Percentiles rank a stretch among this genome's conserved stretches.
Evolutionary conservation across 768 basidiomycete species (phyloP).

Genomic region (Daedalea quercina): DNA sequence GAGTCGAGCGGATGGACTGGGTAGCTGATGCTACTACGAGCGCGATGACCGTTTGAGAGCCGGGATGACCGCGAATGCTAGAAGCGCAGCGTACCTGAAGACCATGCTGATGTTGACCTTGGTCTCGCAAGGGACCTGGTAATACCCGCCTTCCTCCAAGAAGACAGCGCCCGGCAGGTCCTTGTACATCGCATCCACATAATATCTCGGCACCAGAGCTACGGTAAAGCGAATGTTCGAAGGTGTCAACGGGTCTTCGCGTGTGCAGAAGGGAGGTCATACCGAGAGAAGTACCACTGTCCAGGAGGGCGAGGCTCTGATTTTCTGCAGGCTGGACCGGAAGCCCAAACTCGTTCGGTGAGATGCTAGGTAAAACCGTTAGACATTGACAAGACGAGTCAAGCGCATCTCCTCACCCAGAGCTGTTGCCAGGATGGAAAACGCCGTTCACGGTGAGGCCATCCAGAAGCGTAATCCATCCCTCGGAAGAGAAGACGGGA

Average conservation of each 20-base stretch:
- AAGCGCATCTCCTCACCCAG: too few relatives aligned
- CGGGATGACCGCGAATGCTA: neutral
- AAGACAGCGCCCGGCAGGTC: neutral
- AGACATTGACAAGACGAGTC: too few relatives aligned
- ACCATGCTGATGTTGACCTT: constrained; percentile 3
- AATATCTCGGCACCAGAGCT: neutral
- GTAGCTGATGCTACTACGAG: neutral
- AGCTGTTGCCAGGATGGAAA: neutral
- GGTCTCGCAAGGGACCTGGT: constrained; percentile 2
- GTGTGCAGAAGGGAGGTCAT: neutral
- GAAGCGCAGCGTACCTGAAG: neutral
- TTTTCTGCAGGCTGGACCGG: neutral
- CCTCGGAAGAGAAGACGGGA: neutral
- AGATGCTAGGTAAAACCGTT: too few relatives aligned
- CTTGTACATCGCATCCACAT: constrained; percentile 2
- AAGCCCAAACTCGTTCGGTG: too few relatives aligned
- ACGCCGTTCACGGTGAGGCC: neutral
- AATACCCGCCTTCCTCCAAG: neutral
- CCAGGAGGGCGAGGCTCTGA: neutral
- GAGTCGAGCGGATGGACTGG: constrained; percentile 1
- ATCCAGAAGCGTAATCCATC: constrained; percentile 1
- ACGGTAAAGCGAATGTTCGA: neutral
- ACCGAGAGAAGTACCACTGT: neutral
- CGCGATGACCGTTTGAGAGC: neutral
- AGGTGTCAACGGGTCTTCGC: neutral